Evolutionary conservation across 1,284 basidiomycete genomes (phyloP).

Genomic region (Tetrapyrgos nigripes): DNA sequence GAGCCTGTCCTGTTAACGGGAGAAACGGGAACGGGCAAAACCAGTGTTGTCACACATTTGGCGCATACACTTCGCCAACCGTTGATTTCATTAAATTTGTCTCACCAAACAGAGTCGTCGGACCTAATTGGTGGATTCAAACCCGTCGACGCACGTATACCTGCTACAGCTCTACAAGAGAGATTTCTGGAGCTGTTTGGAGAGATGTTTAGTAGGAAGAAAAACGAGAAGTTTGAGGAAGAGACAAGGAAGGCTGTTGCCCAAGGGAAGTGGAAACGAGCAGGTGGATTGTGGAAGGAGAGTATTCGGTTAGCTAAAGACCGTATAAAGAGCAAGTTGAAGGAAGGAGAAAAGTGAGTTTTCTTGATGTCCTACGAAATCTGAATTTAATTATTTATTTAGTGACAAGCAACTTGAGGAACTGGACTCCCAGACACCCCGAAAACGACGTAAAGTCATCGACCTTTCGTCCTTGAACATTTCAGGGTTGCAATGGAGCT

Average conservation of each 20-base stretch:
- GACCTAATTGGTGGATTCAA: constrained; percentile 97
- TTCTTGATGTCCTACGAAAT: not conserved
- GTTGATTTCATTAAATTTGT: constrained; percentile 91
- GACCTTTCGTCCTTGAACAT: constrained; percentile 51
- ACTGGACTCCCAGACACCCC: constrained; percentile 52
- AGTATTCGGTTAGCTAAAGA: constrained; percentile 74
- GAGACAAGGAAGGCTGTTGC: constrained; percentile 85
- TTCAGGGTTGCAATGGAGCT: constrained; percentile 71
- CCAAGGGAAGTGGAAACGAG: constrained; percentile 87
- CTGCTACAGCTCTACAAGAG: constrained; percentile 79
- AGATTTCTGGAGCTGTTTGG: constrained; percentile 88
- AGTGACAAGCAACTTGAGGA: constrained; percentile 15
- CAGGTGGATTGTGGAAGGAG: constrained; percentile 87
- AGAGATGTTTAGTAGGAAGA: constrained; percentile 88
- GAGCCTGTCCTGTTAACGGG: constrained; percentile 95
- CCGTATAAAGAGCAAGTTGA: constrained; percentile 56
- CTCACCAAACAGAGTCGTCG: constrained; percentile 95
- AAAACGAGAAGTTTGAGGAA: constrained; percentile 89
- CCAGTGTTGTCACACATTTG: constrained; percentile 90
- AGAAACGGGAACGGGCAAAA: constrained; percentile 99
- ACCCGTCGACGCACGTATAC: constrained; percentile 87
- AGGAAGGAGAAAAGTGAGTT: constrained; percentile 51
- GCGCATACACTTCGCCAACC: constrained; percentile 82
- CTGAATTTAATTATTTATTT: not conserved
- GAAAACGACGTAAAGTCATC: constrained; percentile 79